A percentile compares a stretch with the other conserved stretches of the same genome.
Conservation (phyloP, 352 stramenopile species). For the Salisapilia sapeloensis region DNA sequence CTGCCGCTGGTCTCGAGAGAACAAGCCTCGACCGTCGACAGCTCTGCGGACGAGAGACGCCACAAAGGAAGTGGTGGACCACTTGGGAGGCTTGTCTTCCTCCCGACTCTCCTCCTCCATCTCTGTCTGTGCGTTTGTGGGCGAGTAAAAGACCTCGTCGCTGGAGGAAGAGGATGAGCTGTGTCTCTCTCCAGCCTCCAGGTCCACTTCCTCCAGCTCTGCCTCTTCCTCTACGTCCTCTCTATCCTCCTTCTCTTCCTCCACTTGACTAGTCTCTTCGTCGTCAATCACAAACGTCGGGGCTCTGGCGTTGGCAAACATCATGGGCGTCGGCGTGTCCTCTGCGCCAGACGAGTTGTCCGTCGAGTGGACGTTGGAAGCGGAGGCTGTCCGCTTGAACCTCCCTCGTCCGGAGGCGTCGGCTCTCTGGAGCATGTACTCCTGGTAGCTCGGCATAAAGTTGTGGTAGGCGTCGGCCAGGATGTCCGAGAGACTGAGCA, state of each 20-base stretch:
- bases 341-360: conserved; percentile 22
- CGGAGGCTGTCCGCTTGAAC: conserved; percentile 17
- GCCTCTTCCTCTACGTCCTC: neutral
- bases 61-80: too few relatives aligned
- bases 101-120: too few relatives aligned
- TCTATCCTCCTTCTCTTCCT: conserved; percentile 7
- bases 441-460: conserved; percentile 73
- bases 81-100: too few relatives aligned
- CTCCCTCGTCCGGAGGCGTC: conserved; percentile 20
- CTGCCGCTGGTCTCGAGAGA: too few relatives aligned
- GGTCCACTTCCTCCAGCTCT: neutral
- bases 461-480: conserved; percentile 75
- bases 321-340: conserved; percentile 30
- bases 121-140: too few relatives aligned
- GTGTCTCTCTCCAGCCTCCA: neutral
- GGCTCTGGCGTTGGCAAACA: conserved; percentile 24
- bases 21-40: too few relatives aligned
- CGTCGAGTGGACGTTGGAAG: conserved; percentile 18
- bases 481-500: conserved; percentile 64
- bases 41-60: too few relatives aligned
- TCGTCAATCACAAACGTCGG: conserved; percentile 65
- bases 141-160: too few relatives aligned
- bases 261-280: conserved; percentile 36
- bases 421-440: conserved; percentile 71
- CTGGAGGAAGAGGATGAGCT: too few relatives aligned